These are phyloP conservation scores for Epicoccum sorghinum DNA, from an alignment of 2,329 filamentous ascomycete species.

Conservation along the genomic window DNA sequence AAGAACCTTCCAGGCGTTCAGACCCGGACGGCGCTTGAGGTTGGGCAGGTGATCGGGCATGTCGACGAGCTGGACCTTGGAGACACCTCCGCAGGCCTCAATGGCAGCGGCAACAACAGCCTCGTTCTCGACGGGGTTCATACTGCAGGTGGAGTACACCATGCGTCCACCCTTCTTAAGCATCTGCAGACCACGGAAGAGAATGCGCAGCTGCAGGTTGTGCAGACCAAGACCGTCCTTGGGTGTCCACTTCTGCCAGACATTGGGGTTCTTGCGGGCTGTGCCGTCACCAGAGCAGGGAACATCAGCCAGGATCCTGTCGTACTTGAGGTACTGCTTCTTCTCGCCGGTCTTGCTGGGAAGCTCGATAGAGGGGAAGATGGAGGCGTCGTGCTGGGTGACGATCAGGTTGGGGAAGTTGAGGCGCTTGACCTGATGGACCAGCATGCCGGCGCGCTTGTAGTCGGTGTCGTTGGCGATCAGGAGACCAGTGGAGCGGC, in stretches of 20 bases:
- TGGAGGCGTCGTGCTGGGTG: conserved; percentile 95
- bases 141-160: conserved; percentile 97
- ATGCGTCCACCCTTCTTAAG: conserved; percentile 93
- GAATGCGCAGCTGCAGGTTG: conserved; percentile 83
- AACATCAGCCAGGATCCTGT: conserved; percentile 94
- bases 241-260: conserved; percentile 96
- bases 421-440: conserved; percentile 96
- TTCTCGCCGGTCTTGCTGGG: conserved; percentile 62
- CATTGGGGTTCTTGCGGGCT: conserved; percentile 85
- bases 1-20: conserved; percentile 88
- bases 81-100: conserved; percentile 81
- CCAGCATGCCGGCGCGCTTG: conserved; percentile 94
- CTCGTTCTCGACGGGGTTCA: conserved; percentile 98
- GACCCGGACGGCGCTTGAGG: conserved; percentile 76
- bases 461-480: conserved; percentile 98
- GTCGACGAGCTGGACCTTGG: conserved; percentile 84
- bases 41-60: conserved; percentile 78
- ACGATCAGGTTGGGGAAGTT: conserved; percentile 97
- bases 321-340: conserved; percentile 88
- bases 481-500: conserved; percentile 86
- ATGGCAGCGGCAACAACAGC: conserved; percentile 88
- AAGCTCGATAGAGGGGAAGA: conserved; percentile 92
- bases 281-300: conserved; percentile 97
- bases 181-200: conserved; percentile 92
- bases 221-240: conserved; percentile 87